These are phyloP conservation scores for Ciborinia camelliae DNA, from an alignment of 2,329 filamentous ascomycete genomes.

Conservation along the genomic window DNA sequence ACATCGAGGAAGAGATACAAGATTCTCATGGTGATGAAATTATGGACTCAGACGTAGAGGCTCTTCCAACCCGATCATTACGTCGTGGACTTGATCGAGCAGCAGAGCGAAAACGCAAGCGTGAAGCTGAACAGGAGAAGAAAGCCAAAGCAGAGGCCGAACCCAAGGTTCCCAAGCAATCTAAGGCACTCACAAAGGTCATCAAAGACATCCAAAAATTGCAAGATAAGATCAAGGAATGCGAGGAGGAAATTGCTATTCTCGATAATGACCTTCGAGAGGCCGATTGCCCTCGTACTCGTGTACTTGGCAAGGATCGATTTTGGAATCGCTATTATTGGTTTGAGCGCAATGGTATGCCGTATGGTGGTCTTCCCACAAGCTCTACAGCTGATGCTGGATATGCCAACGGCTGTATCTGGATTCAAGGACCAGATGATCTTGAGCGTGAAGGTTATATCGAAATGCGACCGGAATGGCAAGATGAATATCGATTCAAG, in stretches of 20 bases:
- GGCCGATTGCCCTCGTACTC: conserved; percentile 86
- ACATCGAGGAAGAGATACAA: conserved; percentile 60
- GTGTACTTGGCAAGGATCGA: conserved; percentile 85
- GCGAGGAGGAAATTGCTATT: conserved; percentile 79
- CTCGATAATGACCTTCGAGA: conserved; percentile 92
- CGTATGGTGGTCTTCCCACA: conserved; percentile 79
- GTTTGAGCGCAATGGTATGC: conserved; percentile 99
- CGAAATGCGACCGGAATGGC: conserved; percentile 66
- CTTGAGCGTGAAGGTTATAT: conserved; percentile 84
- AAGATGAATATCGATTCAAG: conserved; percentile 70
- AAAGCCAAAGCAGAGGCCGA: conserved; percentile 57
- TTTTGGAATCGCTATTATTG: conserved; percentile 99
- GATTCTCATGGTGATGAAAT: conserved; percentile 55
- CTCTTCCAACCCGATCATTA: conserved; percentile 51
- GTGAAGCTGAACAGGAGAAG: conserved; percentile 67
- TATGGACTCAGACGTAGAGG: conserved; percentile 69
- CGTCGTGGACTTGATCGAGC: conserved; percentile 65
- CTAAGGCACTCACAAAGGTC: conserved; percentile 84
- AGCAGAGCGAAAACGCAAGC: conserved; percentile 71
- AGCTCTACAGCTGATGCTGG: conserved; percentile 84
- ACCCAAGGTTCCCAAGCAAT: conserved; percentile 66
- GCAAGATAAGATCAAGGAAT: conserved; percentile 72
- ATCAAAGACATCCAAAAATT: conserved; percentile 87
- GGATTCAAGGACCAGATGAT: conserved; percentile 93
- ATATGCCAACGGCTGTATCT: conserved; percentile 92